Conservation (phyloP, 345 rosid species). For the Ceriops zippeliana region DNA sequence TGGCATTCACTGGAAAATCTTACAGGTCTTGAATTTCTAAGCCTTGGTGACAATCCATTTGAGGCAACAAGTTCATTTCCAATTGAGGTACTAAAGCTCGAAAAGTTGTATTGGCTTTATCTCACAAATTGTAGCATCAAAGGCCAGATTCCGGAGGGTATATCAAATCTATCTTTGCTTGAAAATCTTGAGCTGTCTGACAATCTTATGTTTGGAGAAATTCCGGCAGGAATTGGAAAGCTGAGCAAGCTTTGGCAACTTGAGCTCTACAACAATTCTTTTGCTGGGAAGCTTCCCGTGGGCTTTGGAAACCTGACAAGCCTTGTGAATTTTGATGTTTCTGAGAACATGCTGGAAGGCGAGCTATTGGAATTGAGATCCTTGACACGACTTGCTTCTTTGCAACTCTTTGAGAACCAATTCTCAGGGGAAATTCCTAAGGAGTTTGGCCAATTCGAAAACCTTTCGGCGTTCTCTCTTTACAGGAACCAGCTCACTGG, state of each 20-base stretch:
- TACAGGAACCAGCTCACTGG: conserved; percentile 69
- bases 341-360: conserved; percentile 58
- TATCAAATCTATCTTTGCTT: conserved; percentile 48
- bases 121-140: conserved; percentile 63
- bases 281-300: conserved; percentile 57
- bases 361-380: conserved; percentile 49
- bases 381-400: conserved; percentile 47
- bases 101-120: conserved; percentile 60
- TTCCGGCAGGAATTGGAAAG: conserved; percentile 51
- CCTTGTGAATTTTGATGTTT: conserved; percentile 55
- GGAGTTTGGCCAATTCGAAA: conserved; percentile 62
- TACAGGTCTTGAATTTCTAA: conserved; percentile 48
- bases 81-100: conserved; percentile 44
- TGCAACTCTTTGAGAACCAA: conserved; percentile 56
- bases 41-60: conserved; percentile 74
- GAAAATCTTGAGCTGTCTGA: conserved; percentile 67
- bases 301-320: conserved; percentile 58
- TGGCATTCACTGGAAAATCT: conserved; percentile 63
- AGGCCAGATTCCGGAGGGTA: conserved; percentile 68
- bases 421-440: conserved; percentile 63
- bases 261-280: conserved; percentile 64
- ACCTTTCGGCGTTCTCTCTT: conserved; percentile 50
- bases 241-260: conserved; percentile 55
- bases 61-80: conserved; percentile 49
- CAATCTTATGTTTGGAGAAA: conserved; percentile 50